Evolutionary conservation across 176 grass and related monocot species (phyloP).

Genomic region (Oryza rufipogon): DNA sequence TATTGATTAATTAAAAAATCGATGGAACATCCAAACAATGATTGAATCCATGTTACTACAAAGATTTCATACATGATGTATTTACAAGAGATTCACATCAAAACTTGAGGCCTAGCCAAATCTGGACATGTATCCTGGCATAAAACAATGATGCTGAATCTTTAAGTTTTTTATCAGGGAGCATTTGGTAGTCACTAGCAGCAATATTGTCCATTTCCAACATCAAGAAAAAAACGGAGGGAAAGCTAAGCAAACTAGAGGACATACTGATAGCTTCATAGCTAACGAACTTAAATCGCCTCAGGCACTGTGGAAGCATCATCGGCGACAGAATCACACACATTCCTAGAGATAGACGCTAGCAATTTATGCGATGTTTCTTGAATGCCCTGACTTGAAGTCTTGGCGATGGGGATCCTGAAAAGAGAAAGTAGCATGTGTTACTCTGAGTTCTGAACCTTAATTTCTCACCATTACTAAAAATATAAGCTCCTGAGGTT

Average conservation of each 20-base stretch:
- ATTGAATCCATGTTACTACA: not conserved
- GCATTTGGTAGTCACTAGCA: not conserved
- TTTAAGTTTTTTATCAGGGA: not conserved
- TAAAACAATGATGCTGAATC: not conserved
- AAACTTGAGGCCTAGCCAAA: slow-evolving; percentile 11
- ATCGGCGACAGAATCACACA: slow-evolving; percentile 10
- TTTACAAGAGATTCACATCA: slow-evolving; percentile 27
- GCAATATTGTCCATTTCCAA: not conserved
- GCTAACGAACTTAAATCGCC: slow-evolving; percentile 28
- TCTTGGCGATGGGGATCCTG: slow-evolving; percentile 31
- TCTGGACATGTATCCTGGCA: not conserved
- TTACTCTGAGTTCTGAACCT: slow-evolving; percentile 10
- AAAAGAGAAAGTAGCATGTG: not conserved
- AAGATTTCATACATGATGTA: not conserved
- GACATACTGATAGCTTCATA: not conserved
- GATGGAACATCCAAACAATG: not conserved
- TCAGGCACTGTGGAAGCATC: slow-evolving; percentile 44
- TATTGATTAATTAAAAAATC: slow-evolving; percentile 16
- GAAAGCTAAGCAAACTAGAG: not conserved
- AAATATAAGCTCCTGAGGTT: not conserved
- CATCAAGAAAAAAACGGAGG: not conserved
- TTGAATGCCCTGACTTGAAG: slow-evolving; percentile 1
- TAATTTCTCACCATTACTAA: not conserved
- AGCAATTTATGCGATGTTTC: slow-evolving; percentile 41
- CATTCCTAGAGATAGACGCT: slow-evolving; percentile 29